Percentiles rank a stretch among this genome's conserved stretches.
Evolutionary conservation across 768 basidiomycete species (phyloP).

Genomic region (Rhodotorula kratochvilovae): DNA sequence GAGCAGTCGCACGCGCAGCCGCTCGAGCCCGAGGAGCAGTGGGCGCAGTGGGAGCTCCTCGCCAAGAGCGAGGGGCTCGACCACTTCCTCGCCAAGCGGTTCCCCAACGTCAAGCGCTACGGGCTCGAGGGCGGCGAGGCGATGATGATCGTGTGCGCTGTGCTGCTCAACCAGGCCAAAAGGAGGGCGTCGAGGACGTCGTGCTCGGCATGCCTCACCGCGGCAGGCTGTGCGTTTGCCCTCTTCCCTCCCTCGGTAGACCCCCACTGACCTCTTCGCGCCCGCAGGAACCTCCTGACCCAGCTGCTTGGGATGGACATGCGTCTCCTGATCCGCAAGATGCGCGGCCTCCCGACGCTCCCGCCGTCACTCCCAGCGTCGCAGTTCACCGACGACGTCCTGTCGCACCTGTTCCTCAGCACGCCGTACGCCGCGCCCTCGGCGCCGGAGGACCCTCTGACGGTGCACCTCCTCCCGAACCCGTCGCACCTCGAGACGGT

Average conservation of each 20-base stretch:
- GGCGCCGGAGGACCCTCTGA: constrained; percentile 58
- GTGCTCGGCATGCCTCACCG: constrained; percentile 22
- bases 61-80: constrained; percentile 76
- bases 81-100: constrained; percentile 77
- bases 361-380: constrained; percentile 19
- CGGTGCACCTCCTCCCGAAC: constrained; percentile 65
- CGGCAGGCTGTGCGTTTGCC: background rate
- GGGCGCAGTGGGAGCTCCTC: constrained; percentile 63
- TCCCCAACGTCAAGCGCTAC: constrained; percentile 61
- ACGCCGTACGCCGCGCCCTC: constrained; percentile 50
- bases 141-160: constrained; percentile 82
- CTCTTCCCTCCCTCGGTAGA: background rate
- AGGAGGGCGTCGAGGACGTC: constrained; percentile 50
- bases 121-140: constrained; percentile 83
- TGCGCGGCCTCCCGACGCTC: constrained; percentile 55
- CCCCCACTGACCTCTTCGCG: background rate
- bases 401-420: constrained; percentile 75
- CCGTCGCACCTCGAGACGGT: constrained; percentile 57
- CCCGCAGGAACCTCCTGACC: constrained; percentile 62
- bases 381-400: constrained; percentile 66
- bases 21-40: constrained; percentile 44
- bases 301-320: constrained; percentile 67
- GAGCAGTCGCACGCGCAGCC: constrained; percentile 51
- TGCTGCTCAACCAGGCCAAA: constrained; percentile 66
- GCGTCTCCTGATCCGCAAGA: constrained; percentile 74